Conservation (phyloP, 2,329 filamentous ascomycete genomes). For the Xylaria sp. region DNA sequence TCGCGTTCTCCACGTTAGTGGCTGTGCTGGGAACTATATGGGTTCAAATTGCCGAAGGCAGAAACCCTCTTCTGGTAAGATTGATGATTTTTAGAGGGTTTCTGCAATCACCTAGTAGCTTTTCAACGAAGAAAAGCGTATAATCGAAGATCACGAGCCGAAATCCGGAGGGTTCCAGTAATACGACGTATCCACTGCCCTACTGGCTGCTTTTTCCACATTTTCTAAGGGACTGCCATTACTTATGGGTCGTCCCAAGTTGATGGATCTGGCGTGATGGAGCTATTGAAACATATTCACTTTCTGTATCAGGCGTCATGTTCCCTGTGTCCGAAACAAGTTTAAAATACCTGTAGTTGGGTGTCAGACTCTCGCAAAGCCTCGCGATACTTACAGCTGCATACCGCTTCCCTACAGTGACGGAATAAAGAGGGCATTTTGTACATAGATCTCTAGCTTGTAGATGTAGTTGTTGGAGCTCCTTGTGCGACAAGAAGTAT, state of each 20-base stretch:
- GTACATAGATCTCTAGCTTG: no score
- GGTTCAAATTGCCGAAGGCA: background rate
- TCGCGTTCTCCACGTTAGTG: background rate
- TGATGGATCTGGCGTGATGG: background rate
- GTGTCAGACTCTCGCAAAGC: background rate
- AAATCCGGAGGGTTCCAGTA: background rate
- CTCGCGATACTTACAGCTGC: no score
- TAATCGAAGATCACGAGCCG: background rate
- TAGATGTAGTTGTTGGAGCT: no score
- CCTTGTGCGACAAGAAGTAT: no score
- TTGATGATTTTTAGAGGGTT: background rate
- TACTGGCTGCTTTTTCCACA: background rate
- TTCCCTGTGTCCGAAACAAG: background rate
- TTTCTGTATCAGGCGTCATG: background rate
- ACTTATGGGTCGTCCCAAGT: background rate
- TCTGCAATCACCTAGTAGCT: no score
- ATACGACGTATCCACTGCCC: background rate
- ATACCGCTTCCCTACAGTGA: no score
- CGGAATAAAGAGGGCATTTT: no score
- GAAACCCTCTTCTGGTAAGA: background rate
- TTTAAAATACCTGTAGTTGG: background rate
- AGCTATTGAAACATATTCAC: background rate
- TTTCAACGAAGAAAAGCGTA: background rate
- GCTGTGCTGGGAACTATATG: background rate
- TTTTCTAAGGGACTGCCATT: no score